phyloP scores from a whole-genome alignment of 768 basidiomycete species.

The Clitopilus hobsonii region DNA sequence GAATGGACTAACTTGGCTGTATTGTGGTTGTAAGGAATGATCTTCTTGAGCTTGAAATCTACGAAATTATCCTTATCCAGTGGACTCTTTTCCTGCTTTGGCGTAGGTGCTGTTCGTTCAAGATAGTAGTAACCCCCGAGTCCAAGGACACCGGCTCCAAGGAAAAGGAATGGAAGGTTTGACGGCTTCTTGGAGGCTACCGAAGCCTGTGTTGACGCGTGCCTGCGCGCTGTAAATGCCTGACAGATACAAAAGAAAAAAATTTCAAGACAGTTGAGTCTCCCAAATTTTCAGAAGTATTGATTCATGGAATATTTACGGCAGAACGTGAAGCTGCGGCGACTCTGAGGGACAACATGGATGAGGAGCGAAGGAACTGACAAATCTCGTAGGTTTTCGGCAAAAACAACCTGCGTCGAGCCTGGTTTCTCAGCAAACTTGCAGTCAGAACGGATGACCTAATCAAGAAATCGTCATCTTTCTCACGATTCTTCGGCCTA shows the following conservation, averaged over 20 bases:
- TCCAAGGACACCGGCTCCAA: slow-evolving; percentile 42
- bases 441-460: not conserved
- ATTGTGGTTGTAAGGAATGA: slow-evolving; percentile 93
- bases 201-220: slow-evolving; percentile 37
- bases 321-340: slow-evolving; percentile 36
- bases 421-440: not conserved
- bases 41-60: slow-evolving; percentile 77
- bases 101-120: slow-evolving; percentile 20
- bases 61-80: slow-evolving; percentile 72
- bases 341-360: slow-evolving; percentile 40
- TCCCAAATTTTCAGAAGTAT: not conserved
- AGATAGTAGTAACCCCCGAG: slow-evolving; percentile 50
- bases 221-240: slow-evolving; percentile 28
- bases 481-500: slow-evolving; percentile 4
- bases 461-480: slow-evolving; percentile 6
- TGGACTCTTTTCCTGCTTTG: slow-evolving; percentile 56
- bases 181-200: slow-evolving; percentile 40
- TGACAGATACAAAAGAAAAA: slow-evolving; percentile 3
- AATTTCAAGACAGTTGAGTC: not conserved
- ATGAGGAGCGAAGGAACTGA: slow-evolving; percentile 7
- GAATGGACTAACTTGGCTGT: slow-evolving; percentile 56
- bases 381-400: slow-evolving; percentile 5
- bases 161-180: slow-evolving; percentile 42
- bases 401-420: not conserved
- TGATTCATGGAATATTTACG: slow-evolving; percentile 21